phyloP scores from a whole-genome alignment of 306 rosid species.

The Quercus mongolica region DNA sequence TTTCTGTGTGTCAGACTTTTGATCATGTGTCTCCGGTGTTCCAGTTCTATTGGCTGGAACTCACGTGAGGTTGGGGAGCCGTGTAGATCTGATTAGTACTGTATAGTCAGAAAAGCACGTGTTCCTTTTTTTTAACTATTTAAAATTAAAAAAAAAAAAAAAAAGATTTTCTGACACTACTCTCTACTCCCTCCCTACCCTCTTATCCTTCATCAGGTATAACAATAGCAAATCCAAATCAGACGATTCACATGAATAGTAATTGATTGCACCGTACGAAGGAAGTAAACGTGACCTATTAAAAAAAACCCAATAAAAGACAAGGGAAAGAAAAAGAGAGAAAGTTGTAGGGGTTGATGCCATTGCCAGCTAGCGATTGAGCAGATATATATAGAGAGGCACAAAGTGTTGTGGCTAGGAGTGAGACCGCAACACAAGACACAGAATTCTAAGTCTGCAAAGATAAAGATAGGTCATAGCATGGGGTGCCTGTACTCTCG shows the following conservation, averaged over 20 bases:
- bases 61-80: neutral
- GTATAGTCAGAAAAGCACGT: neutral
- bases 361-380: neutral
- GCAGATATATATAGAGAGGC: neutral
- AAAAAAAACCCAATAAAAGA: too few relatives aligned
- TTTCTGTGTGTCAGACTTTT: too few relatives aligned
- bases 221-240: neutral
- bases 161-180: too few relatives aligned
- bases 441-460: neutral
- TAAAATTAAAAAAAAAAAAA: too few relatives aligned
- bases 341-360: too few relatives aligned
- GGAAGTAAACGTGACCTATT: too few relatives aligned
- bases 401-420: neutral
- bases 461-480: too few relatives aligned
- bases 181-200: too few relatives aligned
- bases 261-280: too few relatives aligned
- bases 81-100: neutral
- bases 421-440: neutral
- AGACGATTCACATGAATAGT: neutral
- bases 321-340: too few relatives aligned
- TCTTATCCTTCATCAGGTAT: neutral
- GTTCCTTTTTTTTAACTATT: neutral
- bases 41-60: neutral
- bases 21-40: neutral
- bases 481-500: too few relatives aligned